A percentile compares a stretch with the other conserved stretches of the same genome.
Conservation (phyloP, 1,284 basidiomycete genomes). For the Anthracocystis panici-leucophaei region DNA sequence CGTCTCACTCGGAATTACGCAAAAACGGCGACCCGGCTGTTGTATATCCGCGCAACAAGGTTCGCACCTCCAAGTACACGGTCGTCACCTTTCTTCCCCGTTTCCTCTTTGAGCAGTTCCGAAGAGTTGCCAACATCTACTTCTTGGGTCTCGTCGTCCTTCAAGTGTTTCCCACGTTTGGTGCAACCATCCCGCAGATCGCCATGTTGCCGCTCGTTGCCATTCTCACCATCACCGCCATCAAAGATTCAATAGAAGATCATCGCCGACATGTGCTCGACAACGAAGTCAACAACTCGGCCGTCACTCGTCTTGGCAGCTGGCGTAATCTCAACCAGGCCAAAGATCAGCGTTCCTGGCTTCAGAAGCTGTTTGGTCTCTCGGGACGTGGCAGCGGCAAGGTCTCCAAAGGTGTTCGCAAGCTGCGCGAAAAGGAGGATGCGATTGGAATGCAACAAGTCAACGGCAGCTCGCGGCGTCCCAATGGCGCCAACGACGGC, state of each 20-base stretch:
- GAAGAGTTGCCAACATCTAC: conserved; percentile 89
- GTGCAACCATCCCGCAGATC: conserved; percentile 84
- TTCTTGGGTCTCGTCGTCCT: conserved; percentile 86
- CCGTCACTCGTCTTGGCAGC: conserved; percentile 84
- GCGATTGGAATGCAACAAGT: conserved; percentile 68
- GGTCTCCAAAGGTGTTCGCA: conserved; percentile 85
- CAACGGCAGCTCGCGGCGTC: conserved; percentile 73
- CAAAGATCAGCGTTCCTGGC: conserved; percentile 79
- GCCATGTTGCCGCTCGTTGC: conserved; percentile 88
- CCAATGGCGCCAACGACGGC: conserved; percentile 53
- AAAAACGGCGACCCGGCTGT: conserved; percentile 80
- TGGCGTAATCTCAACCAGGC: conserved; percentile 93
- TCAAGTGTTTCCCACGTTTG: conserved; percentile 91
- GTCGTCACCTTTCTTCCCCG: conserved; percentile 85
- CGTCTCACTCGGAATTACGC: conserved; percentile 77
- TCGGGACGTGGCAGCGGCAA: conserved; percentile 63
- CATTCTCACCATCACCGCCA: conserved; percentile 87
- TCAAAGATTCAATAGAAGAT: conserved; percentile 96
- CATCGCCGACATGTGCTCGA: conserved; percentile 87
- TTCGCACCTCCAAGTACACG: conserved; percentile 93
- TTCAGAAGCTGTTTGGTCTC: conserved; percentile 81
- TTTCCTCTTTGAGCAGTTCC: conserved; percentile 67
- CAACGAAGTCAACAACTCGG: conserved; percentile 90
- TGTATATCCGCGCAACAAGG: conserved; percentile 90
- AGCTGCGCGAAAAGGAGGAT: conserved; percentile 84